phyloP scores from a whole-genome alignment of 2,329 filamentous ascomycete species.

The Curvularia eragrostidis region DNA sequence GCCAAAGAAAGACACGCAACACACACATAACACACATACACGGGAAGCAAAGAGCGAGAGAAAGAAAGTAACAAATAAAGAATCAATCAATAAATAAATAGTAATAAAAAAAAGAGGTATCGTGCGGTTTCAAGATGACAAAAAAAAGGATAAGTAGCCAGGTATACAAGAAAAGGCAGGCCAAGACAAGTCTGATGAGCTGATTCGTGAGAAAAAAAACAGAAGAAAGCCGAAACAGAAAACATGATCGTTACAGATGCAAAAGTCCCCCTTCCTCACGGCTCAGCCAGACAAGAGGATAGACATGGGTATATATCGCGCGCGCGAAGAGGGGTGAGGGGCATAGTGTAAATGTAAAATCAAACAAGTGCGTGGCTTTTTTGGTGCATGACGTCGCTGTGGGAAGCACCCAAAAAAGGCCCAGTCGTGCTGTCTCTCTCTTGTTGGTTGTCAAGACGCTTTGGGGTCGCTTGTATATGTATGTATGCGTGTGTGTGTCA shows the following conservation, averaged over 20 bases:
- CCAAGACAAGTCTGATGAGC: background rate
- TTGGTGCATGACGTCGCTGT: background rate
- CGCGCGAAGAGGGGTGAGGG: background rate
- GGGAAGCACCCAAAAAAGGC: background rate
- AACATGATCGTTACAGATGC: constrained; percentile 11
- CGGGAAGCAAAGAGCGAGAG: background rate
- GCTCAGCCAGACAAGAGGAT: background rate
- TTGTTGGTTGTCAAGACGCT: constrained; percentile 29
- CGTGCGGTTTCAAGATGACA: background rate
- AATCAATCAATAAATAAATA: too few relatives aligned
- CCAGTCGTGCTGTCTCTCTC: background rate
- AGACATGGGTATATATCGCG: constrained; percentile 15
- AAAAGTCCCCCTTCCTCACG: background rate
- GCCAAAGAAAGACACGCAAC: too few relatives aligned
- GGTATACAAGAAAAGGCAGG: background rate
- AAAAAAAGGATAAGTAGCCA: background rate
- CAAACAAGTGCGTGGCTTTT: background rate
- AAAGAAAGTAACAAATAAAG: background rate
- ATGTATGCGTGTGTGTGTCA: background rate
- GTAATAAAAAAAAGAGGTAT: background rate
- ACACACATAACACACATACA: too few relatives aligned
- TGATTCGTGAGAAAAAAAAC: background rate
- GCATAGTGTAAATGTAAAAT: background rate
- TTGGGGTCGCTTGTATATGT: background rate
- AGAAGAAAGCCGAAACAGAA: background rate